A percentile compares a stretch with the other conserved stretches of the same genome.
Conservation (phyloP, 2,329 filamentous ascomycete species). For the Grosmannia huntii region DNA sequence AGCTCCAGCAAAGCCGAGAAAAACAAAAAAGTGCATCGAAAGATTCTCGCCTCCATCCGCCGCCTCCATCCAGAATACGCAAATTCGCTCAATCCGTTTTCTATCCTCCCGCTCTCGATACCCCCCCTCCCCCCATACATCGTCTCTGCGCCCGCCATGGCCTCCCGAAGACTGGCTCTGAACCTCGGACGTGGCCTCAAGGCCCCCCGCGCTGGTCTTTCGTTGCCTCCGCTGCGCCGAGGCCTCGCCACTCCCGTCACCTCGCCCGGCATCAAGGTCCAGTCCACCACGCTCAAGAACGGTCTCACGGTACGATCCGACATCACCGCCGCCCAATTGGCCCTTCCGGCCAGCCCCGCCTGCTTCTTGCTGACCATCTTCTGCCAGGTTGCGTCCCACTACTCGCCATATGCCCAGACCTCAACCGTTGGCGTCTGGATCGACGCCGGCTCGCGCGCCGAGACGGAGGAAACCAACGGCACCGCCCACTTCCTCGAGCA, state of each 20-base stretch:
- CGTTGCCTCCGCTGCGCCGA: conserved; percentile 66
- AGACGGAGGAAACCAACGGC: conserved; percentile 97
- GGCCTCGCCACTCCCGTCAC: conserved; percentile 79
- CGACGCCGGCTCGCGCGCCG: conserved; percentile 93
- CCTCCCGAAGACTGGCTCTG: conserved; percentile 92
- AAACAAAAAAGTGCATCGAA: conserved; percentile 20
- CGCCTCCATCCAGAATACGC: conserved; percentile 9
- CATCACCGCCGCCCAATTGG: conserved; percentile 16
- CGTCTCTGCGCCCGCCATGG: conserved; percentile 48
- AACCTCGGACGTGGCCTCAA: conserved; percentile 86
- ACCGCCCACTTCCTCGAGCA: conserved; percentile 99
- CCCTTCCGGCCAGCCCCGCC: conserved; percentile 15
- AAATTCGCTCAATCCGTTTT: conserved; percentile 35
- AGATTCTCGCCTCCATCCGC: conserved; percentile 11
- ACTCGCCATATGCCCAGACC: conserved; percentile 96
- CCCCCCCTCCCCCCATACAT: conserved; percentile 28
- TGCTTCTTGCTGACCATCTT: conserved; percentile 1
- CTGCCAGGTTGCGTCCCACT: conserved; percentile 85
- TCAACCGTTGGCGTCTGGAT: conserved; percentile 99
- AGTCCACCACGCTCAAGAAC: conserved; percentile 94
- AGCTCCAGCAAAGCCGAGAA: conserved; percentile 10
- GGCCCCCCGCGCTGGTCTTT: conserved; percentile 65
- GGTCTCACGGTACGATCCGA: conserved; percentile 66
- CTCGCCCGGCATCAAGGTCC: conserved; percentile 56
- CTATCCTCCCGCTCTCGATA: background rate